Conservation (phyloP, 75 land plant species). For the Picea glauca region DNA sequence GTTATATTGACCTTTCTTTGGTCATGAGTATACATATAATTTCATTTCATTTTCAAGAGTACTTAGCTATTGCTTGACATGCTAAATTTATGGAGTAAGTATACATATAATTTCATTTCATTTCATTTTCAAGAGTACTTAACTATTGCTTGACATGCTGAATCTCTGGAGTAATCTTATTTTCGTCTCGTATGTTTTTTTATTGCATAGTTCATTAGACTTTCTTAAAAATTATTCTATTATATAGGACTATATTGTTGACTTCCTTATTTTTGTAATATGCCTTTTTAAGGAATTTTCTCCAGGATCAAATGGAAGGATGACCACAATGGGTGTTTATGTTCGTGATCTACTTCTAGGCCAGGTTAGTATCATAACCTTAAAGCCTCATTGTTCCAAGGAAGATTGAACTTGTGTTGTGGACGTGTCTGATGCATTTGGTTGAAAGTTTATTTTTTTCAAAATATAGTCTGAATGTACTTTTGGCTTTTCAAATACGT, state of each 20-base stretch:
- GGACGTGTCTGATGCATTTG: not conserved
- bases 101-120: too few species aligned
- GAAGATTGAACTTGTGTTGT: not conserved
- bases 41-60: too few species aligned
- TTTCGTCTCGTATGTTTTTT: too few species aligned
- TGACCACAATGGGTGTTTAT: slow-evolving; percentile 97
- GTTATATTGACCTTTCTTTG: too few species aligned
- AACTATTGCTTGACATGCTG: too few species aligned
- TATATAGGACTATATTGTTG: not conserved
- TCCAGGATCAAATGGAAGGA: slow-evolving; percentile 81
- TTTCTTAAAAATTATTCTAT: not conserved
- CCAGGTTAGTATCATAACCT: slow-evolving; percentile 53
- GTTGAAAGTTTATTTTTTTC: not conserved
- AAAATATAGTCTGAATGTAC: not conserved
- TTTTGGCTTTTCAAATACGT: not conserved
- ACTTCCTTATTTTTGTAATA: not conserved
- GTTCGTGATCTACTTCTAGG: slow-evolving; percentile 94
- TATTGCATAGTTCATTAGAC: not conserved
- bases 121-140: too few species aligned
- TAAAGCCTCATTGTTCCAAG: not conserved
- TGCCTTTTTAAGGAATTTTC: slow-evolving; percentile 70
- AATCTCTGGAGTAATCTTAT: too few species aligned
- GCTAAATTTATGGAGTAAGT: too few species aligned
- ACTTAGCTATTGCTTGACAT: too few species aligned
- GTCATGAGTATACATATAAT: too few species aligned